Evolutionary conservation across 164 flowering plant species (phyloP), one percentile per base, ranked within the genome.

Genomic region (Malania oleifera): DNA sequence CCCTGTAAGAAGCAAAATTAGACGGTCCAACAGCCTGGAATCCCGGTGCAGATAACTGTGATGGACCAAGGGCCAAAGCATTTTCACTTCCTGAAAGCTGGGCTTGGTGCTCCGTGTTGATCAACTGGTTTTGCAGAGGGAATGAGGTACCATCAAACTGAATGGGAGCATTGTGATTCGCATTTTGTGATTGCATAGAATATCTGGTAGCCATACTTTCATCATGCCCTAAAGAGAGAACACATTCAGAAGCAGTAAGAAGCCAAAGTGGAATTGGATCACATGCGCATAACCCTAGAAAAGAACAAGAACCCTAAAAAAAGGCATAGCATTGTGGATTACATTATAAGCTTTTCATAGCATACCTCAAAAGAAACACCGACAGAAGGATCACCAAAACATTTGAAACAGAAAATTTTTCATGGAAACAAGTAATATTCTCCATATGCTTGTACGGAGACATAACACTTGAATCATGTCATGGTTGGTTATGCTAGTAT

Each of bases 41-140:
- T 44, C 60, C 79, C 28, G 74, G 57, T 45, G 68, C 40, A 10
- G 89, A 67, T 39, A 89, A 53, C 20, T 75, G 83, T 55, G 85
- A 70, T 29, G 77, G 85, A 50, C 79, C 90, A 54, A 80, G 81
- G 31, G 86, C 82, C 40, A 86, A 63, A 7, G 69, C 56, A 47
- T 67, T 67, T 43, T 71, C 79, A 67, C 49, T 74, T 66, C 70
- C 59, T 40, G 71, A 61, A 60, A 78, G 65, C 47, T 78, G 85
- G 44, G 67, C 22, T 66, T 70, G 80, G 58, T 73, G 74, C 25
- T 77, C 59, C 52, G 68, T 10, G 57, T 61, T 57, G 18, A 75
- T 41, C 67, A 78, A 38, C 51, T 75, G 84, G 69, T 79, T 80
- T 52, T 75, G 80, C 11, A 45, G 69, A 15, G 77, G 65, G 38